Conservation (phyloP, 2,329 filamentous ascomycete genomes). For the Xylaria sp. region DNA sequence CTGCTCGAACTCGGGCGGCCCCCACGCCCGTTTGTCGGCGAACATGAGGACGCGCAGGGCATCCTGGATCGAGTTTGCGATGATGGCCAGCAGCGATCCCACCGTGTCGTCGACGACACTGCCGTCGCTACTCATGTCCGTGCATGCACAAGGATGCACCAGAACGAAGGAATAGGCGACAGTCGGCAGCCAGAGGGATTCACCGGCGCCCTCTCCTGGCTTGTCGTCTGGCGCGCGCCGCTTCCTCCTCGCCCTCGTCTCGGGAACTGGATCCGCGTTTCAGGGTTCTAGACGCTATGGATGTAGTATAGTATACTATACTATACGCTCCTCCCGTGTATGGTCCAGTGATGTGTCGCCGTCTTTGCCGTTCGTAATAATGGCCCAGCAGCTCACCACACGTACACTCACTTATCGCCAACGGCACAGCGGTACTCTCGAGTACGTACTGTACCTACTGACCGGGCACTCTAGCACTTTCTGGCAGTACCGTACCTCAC, state of each 20-base stretch:
- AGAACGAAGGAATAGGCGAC: constrained; percentile 21
- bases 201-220: constrained; percentile 3
- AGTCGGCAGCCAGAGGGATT: constrained; percentile 11
- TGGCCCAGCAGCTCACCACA: constrained; percentile 14
- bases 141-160: constrained; percentile 32
- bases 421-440: constrained; percentile 20
- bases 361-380: constrained; percentile 16
- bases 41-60: constrained; percentile 65
- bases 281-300: background rate
- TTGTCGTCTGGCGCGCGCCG: constrained; percentile 11
- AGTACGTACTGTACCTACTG: constrained; percentile 13
- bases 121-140: constrained; percentile 52
- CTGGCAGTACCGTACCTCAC: constrained; percentile 7
- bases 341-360: background rate
- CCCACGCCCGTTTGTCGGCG: constrained; percentile 69
- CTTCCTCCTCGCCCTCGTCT: constrained; percentile 23
- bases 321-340: background rate
- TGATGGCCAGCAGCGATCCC: constrained; percentile 67
- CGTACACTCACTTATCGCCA: constrained; percentile 27
- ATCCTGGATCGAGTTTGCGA: constrained; percentile 65
- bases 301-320: background rate
- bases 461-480: constrained; percentile 13
- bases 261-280: background rate
- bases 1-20: constrained; percentile 69
- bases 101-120: constrained; percentile 58